phyloP scores from a whole-genome alignment of 2,329 filamentous ascomycete species.

The Ascochyta pisi region DNA sequence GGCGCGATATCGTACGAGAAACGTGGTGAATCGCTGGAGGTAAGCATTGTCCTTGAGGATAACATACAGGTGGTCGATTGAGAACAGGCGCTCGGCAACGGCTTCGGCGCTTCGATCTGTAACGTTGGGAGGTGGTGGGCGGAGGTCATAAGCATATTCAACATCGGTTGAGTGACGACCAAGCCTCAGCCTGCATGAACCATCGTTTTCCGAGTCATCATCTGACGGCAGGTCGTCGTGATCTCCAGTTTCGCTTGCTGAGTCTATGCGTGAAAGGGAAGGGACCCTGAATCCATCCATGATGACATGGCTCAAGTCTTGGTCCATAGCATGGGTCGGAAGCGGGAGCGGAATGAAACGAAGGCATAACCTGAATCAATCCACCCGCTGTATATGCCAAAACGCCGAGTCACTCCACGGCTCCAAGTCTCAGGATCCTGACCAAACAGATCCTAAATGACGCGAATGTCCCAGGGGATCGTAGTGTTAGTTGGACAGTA shows the following conservation, averaged over 20 bases:
- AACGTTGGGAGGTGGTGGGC: conserved; percentile 30
- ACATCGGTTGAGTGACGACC: conserved; percentile 22
- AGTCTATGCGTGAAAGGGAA: conserved; percentile 12
- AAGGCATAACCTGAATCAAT: neutral
- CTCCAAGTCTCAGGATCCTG: neutral
- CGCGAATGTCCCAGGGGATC: neutral
- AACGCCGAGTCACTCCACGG: neutral
- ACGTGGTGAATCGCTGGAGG: conserved; percentile 69
- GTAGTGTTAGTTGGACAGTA: neutral
- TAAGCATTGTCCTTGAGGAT: conserved; percentile 69
- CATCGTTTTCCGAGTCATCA: neutral
- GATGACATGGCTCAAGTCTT: conserved; percentile 7
- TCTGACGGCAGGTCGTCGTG: neutral
- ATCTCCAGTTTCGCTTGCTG: conserved; percentile 11
- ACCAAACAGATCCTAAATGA: conserved; percentile 3
- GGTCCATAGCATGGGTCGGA: conserved; percentile 8
- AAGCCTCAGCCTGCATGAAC: neutral
- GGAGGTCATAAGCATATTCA: conserved; percentile 31
- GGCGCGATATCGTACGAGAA: conserved; percentile 65
- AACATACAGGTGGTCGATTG: conserved; percentile 65
- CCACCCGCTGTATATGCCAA: conserved; percentile 3
- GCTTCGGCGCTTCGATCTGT: conserved; percentile 53
- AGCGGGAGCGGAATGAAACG: conserved; percentile 8
- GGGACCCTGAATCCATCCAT: conserved; percentile 1
- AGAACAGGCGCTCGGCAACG: conserved; percentile 69